Base-by-base conservation (phyloP, 2,329 filamentous ascomycete species). In the Ophiocordyceps sinensis region DNA sequence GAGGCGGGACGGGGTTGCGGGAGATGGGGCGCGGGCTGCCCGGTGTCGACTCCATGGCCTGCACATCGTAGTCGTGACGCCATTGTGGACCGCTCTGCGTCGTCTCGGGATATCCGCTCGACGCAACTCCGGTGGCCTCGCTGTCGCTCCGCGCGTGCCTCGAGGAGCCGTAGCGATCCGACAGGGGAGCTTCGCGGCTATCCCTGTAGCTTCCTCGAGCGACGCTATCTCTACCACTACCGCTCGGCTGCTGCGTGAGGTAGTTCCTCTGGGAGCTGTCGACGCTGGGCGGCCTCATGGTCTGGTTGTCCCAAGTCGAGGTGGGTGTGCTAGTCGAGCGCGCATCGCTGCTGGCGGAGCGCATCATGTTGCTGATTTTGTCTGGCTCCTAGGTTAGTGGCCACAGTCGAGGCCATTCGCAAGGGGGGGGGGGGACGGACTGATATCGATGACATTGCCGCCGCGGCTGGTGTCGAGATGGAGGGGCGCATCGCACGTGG, bases 331-430 rank as follows among this genome's bases (percentile, higher is more conserved):
- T 60, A 28, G 62, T 54, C 40, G 72, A 74, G 49, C 73, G 68
- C 12, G 66, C 64, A 49, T 91, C 85, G 52, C 65, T 76, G 47
- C 74, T 64, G 13, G 80, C 82, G 15, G 86, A 87, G 51, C 87
- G 82, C 45, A 96, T 85, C 60, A 96, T 85, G 58, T 77, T 91
- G 63, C 86, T 93, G 49, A 96, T 78, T 73, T 95, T 96, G 63
- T 94, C 89, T 95, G 61, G 41, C 9, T 3, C n/a, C 14, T 6
- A 15, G 14, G n/a, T 35, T 17, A 35, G 32, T 35, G 14, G 9
- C 23, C 23, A 26, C 6, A 26, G 6, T 26, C 23, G 36, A 52
- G 49, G 45, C 50, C 47, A 46, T 45, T 43, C 39, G 45, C 47
- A 41, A 28, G 23, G 10, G 37, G 29, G 45, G 38, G 30, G 47